A percentile compares a stretch with the other conserved stretches of the same genome.
Evolutionary conservation across 768 basidiomycete genomes (phyloP).

Genomic region (Pulveroboletus sp.): DNA sequence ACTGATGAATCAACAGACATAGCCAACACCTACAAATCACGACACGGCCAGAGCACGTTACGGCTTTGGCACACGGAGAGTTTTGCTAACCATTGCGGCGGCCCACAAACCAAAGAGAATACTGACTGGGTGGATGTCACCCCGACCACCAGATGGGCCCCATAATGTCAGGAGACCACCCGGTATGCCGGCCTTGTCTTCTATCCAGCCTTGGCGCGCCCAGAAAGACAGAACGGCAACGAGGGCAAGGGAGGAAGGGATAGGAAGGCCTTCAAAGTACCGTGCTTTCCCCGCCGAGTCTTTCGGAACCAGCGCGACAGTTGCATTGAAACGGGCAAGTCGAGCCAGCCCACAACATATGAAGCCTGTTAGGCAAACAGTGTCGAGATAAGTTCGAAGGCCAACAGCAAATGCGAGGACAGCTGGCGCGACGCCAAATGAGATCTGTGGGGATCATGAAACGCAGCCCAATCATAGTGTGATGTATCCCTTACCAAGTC

Average conservation of each 20-base stretch:
- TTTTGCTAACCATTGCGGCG: constrained; percentile 97
- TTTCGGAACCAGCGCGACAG: constrained; percentile 90
- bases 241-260: constrained; percentile 82
- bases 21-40: not conserved
- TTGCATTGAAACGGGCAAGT: constrained; percentile 97
- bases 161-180: constrained; percentile 70
- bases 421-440: constrained; percentile 97
- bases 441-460: constrained; percentile 55
- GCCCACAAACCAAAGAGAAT: constrained; percentile 84
- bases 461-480: constrained; percentile 2
- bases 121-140: constrained; percentile 81
- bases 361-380: constrained; percentile 79
- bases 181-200: constrained; percentile 70
- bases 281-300: constrained; percentile 80
- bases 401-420: constrained; percentile 88
- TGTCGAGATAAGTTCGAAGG: constrained; percentile 87
- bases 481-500: constrained; percentile 59
- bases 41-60: constrained; percentile 30
- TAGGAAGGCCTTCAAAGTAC: constrained; percentile 97
- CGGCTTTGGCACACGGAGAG: constrained; percentile 78
- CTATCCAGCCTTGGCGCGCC: constrained; percentile 82
- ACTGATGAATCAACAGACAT: not conserved
- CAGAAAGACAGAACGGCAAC: constrained; percentile 78
- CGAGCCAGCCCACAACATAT: constrained; percentile 96
- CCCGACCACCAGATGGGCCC: constrained; percentile 65